phyloP scores from a whole-genome alignment of 805 yeast species.

The Lipomyces oligophaga region DNA sequence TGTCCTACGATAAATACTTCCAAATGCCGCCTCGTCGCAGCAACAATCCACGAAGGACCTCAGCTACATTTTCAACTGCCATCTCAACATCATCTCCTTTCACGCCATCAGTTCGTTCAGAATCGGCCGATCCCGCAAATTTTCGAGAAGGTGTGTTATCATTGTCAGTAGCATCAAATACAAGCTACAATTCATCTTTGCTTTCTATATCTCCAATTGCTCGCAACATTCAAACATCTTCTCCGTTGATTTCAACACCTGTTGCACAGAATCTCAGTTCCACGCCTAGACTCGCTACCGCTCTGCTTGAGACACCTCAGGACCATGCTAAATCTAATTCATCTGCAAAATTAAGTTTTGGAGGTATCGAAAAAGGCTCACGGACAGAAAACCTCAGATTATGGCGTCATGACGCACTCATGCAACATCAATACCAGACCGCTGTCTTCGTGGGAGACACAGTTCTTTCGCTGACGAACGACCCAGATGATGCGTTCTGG shows the following conservation, averaged over 20 bases:
- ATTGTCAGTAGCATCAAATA: constrained; percentile 1
- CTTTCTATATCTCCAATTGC: constrained; percentile 27
- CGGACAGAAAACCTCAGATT: constrained; percentile 73
- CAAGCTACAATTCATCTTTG: constrained; percentile 20
- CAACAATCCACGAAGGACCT: too few relatives aligned
- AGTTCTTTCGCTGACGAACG: constrained; percentile 71
- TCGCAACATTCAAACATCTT: constrained; percentile 4
- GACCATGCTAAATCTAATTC: too few relatives aligned
- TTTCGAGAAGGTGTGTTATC: constrained; percentile 12
- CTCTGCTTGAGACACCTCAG: too few relatives aligned
- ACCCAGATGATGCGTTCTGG: constrained; percentile 95
- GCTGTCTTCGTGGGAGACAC: constrained; percentile 93
- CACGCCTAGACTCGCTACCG: too few relatives aligned
- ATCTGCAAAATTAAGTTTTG: too few relatives aligned
- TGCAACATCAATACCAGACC: constrained; percentile 86
- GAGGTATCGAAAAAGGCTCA: too few relatives aligned
- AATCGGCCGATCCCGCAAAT: constrained; percentile 4
- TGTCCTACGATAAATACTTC: background rate
- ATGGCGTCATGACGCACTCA: constrained; percentile 91
- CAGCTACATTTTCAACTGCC: constrained; percentile 18
- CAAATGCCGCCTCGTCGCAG: too few relatives aligned
- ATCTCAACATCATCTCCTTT: constrained; percentile 1
- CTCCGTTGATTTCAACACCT: constrained; percentile 10
- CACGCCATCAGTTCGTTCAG: constrained; percentile 3
- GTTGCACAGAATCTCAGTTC: too few relatives aligned